Base-by-base conservation (phyloP, 192 early-diverging fungal species). In the Umbelopsis isabellina region DNA sequence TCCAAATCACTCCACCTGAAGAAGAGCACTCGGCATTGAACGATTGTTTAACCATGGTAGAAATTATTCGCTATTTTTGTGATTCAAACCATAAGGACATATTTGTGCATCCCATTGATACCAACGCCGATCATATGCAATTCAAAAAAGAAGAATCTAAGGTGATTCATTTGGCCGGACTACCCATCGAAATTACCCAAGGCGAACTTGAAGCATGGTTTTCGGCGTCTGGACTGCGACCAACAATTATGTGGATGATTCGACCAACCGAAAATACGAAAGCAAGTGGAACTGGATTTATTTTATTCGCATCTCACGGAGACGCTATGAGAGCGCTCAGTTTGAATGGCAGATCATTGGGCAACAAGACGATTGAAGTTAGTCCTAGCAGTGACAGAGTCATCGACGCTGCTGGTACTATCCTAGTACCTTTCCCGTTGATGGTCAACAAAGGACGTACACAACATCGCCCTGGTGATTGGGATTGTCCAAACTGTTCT, bases 401-500 rank as follows among this genome's bases (percentile, higher is more conserved):
- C 15, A 84, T 89, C 65, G 89, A 91, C 22, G 79, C 83, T 9
- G 85, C 83, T 4, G 80, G 79, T n/a, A 71, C 81, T 23, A 81
- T 85, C 23, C 74, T 88, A 8, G 80, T 81, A 1, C 79, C 86
- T 2, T 89, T 91, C 74, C 88, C 87, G 12, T 33, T 75, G 20
- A 77, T 78, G 50, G 49, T 78, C 48, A 61, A 25, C 55, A 84
- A 85, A 72, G 72, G 66, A n/a, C 77, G 75, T 47, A 61, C 55
- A 16, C 37, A 49, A 21, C 21, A 81, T 35, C 82, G 85, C 30
- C 87, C 90, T 5, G 90, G 90, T 11, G 91, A 93, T 73, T 93
- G 91, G 91, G 78, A 86, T n/a, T 93, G 91, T 73, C 70, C 85
- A 52, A 79, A 83, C 30, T 92, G 91, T 73, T 79, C 84, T 15